Evolutionary conservation across 345 rosid species (phyloP).

Genomic region (Euphorbia pulcherrima): DNA sequence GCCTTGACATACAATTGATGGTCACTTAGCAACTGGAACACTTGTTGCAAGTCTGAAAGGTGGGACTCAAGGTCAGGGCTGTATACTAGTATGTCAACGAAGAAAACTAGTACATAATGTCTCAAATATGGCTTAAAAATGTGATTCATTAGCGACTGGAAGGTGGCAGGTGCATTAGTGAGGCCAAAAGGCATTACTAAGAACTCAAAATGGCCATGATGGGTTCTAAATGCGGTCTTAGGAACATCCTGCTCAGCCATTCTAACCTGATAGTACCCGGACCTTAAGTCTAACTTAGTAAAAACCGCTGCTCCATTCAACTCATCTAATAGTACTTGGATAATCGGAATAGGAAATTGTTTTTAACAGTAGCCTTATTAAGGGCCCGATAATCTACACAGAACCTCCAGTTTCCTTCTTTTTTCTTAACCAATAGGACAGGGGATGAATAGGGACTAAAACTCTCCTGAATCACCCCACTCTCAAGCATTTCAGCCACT

Average conservation of each 20-base stretch:
- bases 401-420: neutral
- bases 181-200: too few species aligned
- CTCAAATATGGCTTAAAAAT: neutral
- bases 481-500: neutral
- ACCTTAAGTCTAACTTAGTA: neutral
- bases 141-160: neutral
- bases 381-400: neutral
- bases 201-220: neutral
- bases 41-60: neutral
- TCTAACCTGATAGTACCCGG: neutral
- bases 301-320: neutral
- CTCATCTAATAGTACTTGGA: neutral
- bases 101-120: neutral
- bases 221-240: neutral
- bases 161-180: neutral
- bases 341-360: neutral
- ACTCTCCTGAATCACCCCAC: neutral
- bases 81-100: neutral
- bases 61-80: neutral
- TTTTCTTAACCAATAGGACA: too few species aligned
- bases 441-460: neutral
- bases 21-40: neutral
- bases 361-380: neutral
- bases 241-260: neutral
- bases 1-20: neutral